These are phyloP conservation scores for Trapa bicornis DNA, from an alignment of 345 rosid species.

Conservation along the genomic window DNA sequence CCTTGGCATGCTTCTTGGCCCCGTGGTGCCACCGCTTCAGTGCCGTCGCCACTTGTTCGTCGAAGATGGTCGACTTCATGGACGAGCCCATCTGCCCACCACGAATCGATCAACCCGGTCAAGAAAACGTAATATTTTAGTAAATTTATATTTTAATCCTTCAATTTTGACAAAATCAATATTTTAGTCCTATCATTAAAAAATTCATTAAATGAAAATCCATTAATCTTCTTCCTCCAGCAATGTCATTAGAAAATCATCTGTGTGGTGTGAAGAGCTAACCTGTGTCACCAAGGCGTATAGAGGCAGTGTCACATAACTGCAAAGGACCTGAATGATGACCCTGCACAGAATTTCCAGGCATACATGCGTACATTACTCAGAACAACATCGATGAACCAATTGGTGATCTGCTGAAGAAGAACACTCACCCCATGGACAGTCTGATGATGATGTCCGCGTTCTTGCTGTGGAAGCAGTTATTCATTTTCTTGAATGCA, in stretches of 20 bases:
- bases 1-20: conserved; percentile 53
- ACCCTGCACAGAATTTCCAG: conserved; percentile 37
- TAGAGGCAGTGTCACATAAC: conserved; percentile 87
- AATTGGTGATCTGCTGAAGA: background rate
- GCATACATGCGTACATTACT: background rate
- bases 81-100: conserved; percentile 62
- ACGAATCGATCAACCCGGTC: background rate
- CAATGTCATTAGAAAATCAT: background rate
- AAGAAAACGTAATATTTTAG: background rate
- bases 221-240: background rate
- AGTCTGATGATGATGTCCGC: conserved; percentile 54
- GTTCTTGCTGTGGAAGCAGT: conserved; percentile 35
- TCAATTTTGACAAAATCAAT: background rate
- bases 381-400: background rate
- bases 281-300: conserved; percentile 98
- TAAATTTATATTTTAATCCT: background rate
- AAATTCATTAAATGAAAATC: too few species aligned
- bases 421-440: conserved; percentile 58
- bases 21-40: conserved; percentile 60
- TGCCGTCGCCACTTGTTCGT: conserved; percentile 64
- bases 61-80: conserved; percentile 79
- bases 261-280: conserved; percentile 1
- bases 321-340: conserved; percentile 65
- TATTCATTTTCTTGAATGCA: conserved; percentile 35
- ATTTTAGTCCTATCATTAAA: too few species aligned